Evolutionary conservation across 106 monocot genomes (phyloP).

Genomic region (Dactylorhiza incarnata): DNA sequence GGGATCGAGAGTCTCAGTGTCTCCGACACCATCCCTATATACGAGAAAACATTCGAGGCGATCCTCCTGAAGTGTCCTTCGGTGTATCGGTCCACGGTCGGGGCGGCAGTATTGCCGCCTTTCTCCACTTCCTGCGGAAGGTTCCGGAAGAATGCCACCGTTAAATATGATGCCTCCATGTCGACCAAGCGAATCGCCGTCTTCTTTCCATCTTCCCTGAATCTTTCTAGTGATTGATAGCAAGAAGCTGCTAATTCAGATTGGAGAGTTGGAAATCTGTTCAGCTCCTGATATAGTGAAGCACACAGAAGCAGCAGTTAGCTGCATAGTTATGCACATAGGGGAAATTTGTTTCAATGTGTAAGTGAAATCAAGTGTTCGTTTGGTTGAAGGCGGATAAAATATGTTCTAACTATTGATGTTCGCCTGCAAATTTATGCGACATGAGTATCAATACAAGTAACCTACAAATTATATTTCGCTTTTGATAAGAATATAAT

Average conservation of each 20-base stretch:
- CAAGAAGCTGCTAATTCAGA: constrained; percentile 47
- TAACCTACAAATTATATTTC: not conserved
- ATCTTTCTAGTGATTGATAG: constrained; percentile 45
- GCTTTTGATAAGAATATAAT: too few relatives aligned
- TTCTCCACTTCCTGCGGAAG: constrained; percentile 60
- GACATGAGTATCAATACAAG: not conserved
- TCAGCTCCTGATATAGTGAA: constrained; percentile 35
- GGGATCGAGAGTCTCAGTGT: constrained; percentile 31
- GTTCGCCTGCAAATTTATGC: too few relatives aligned
- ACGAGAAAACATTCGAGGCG: constrained; percentile 50
- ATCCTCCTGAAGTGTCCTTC: constrained; percentile 60
- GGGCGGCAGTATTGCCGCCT: constrained; percentile 16
- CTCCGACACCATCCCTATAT: constrained; percentile 39
- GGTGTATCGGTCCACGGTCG: constrained; percentile 16
- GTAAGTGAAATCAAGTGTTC: too few relatives aligned
- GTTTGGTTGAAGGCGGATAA: too few relatives aligned
- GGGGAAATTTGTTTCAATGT: too few relatives aligned
- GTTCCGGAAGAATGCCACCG: constrained; percentile 64
- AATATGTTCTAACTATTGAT: too few relatives aligned
- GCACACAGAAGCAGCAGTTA: not conserved
- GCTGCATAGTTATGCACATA: too few relatives aligned
- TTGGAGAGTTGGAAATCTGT: constrained; percentile 59
- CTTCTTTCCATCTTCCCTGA: constrained; percentile 53
- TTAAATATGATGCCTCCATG: constrained; percentile 67
- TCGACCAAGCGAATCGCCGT: constrained; percentile 55